These are phyloP conservation scores for Russula sp. DNA, from an alignment of 768 basidiomycete species.

Conservation along the genomic window DNA sequence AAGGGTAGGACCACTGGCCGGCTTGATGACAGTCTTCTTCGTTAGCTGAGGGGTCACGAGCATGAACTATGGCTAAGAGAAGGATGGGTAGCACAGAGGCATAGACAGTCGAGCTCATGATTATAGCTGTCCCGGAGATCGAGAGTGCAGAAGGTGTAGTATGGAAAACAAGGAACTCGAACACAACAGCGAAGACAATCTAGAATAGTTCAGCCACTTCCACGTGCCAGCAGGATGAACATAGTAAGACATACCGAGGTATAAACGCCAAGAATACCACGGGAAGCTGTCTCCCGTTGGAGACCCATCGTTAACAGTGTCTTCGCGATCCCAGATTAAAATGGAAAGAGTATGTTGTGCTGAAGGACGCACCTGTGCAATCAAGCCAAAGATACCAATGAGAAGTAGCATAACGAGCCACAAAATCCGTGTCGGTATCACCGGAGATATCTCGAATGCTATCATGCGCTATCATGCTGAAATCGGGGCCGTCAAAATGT, in stretches of 20 bases:
- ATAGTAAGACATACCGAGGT: slow-evolving; percentile 37
- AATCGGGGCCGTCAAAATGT: too few species aligned
- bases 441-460: slow-evolving; percentile 34
- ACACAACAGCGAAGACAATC: slow-evolving; percentile 61
- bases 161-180: slow-evolving; percentile 63
- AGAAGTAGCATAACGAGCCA: slow-evolving; percentile 44
- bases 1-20: background rate
- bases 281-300: slow-evolving; percentile 57
- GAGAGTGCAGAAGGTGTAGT: slow-evolving; percentile 53
- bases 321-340: slow-evolving; percentile 26
- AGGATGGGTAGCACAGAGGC: slow-evolving; percentile 46
- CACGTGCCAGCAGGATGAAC: background rate
- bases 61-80: background rate
- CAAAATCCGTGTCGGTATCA: slow-evolving; percentile 41
- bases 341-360: background rate
- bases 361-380: slow-evolving; percentile 34
- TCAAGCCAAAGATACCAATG: slow-evolving; percentile 50
- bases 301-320: slow-evolving; percentile 56
- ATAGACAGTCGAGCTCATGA: slow-evolving; percentile 55
- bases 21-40: background rate
- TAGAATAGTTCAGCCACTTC: background rate
- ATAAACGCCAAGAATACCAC: slow-evolving; percentile 58
- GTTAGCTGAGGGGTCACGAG: background rate
- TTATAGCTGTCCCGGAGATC: slow-evolving; percentile 56
- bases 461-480: slow-evolving; percentile 35